These are phyloP conservation scores for Dictyostelium firmibasis DNA, from an alignment of 78 protist genomes.

Conservation along the genomic window DNA sequence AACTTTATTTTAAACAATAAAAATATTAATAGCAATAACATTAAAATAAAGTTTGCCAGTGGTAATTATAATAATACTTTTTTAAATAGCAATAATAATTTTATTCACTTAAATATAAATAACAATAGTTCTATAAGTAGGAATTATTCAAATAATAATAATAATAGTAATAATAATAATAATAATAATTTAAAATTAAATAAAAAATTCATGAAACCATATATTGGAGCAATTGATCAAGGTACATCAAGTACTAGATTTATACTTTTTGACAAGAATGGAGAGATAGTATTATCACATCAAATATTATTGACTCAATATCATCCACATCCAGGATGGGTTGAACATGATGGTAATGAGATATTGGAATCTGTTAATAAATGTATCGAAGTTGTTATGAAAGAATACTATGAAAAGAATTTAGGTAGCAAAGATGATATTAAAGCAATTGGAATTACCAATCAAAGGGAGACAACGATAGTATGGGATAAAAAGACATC, in stretches of 20 bases:
- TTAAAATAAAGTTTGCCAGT: background rate
- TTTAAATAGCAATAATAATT: background rate
- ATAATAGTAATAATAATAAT: background rate
- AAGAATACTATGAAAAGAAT: background rate
- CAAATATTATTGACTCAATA: conserved; percentile 72
- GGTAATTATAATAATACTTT: background rate
- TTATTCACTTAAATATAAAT: background rate
- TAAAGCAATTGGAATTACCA: conserved; percentile 95
- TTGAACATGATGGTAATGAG: conserved; percentile 92
- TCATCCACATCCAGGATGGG: conserved; percentile 92
- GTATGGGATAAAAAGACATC: conserved; percentile 97
- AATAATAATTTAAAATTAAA: background rate
- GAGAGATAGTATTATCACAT: conserved; percentile 6
- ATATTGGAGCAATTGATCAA: conserved; percentile 91
- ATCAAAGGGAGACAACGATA: conserved; percentile 97
- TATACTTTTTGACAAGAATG: conserved; percentile 84
- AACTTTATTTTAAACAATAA: background rate
- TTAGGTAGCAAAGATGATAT: conserved; percentile 23
- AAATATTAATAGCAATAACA: background rate
- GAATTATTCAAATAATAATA: no score
- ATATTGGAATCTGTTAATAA: conserved; percentile 50
- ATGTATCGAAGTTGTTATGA: conserved; percentile 68
- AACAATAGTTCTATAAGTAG: background rate
- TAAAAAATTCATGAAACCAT: conserved; percentile 28
- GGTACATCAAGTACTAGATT: conserved; percentile 96